A percentile compares a stretch with the other conserved stretches of the same genome.
phyloP scores from a whole-genome alignment of 208 protist species.

The Borovskyia barvae region DNA sequence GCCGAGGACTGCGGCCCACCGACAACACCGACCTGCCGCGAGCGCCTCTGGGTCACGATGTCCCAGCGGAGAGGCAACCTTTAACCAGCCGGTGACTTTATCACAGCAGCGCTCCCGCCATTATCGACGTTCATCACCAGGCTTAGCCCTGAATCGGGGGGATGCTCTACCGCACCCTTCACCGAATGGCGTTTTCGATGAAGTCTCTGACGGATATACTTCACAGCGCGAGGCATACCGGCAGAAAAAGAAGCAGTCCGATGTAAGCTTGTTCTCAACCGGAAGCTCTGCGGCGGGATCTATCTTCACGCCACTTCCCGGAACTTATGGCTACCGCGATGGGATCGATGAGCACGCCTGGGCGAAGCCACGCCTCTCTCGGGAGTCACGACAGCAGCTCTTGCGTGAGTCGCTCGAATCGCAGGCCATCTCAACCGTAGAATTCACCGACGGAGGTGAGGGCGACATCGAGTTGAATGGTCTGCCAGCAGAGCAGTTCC shows the following conservation, averaged over 20 bases:
- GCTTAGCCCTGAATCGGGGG: too few relatives aligned
- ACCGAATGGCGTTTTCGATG: too few relatives aligned
- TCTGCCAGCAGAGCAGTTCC: conserved; percentile 63
- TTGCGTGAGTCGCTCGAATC: conserved; percentile 59
- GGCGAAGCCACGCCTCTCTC: conserved; percentile 22
- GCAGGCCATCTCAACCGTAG: conserved; percentile 58
- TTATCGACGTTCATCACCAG: too few relatives aligned
- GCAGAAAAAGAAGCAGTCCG: conserved; percentile 13
- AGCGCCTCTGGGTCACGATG: too few relatives aligned
- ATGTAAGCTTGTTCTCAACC: neutral
- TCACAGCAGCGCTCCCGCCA: too few relatives aligned
- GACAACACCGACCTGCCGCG: too few relatives aligned
- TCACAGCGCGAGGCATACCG: conserved; percentile 29
- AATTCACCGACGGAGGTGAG: conserved; percentile 81
- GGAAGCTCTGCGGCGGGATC: conserved; percentile 39
- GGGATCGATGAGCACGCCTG: conserved; percentile 68
- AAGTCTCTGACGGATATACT: conserved; percentile 7
- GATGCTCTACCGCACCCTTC: too few relatives aligned
- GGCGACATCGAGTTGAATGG: conserved; percentile 75
- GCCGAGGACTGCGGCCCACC: neutral
- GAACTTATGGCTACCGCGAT: conserved; percentile 61
- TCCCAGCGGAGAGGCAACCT: too few relatives aligned
- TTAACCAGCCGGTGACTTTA: too few relatives aligned
- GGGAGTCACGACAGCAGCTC: conserved; percentile 44
- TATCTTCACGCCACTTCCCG: conserved; percentile 62